Base-by-base conservation (phyloP, 257 asterid genomes). In the Paraleonurus japonicus region DNA sequence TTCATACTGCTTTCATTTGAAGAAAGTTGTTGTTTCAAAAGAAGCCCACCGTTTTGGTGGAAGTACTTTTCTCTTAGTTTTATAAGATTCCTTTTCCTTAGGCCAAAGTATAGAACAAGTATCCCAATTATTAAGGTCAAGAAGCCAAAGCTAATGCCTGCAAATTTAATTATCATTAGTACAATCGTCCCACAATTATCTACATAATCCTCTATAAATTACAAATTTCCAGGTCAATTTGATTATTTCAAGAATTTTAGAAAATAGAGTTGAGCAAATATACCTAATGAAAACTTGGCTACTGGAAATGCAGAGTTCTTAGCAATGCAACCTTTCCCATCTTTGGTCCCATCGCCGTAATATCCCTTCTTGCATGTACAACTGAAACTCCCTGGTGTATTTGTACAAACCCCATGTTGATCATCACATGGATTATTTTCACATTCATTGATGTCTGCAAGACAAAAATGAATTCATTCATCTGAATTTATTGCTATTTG, bases 291-390 rank as follows among this genome's bases (percentile, higher is more conserved):
- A 62, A 89, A 68, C 79, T 75, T 81, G 58, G 75, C 50, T 19
- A 78, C 86, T 5, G 92, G 92, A 32, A 82, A 85, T 16, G 62
- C 15, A 5, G 83, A 67, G 79, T 33, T 68, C 27, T 75, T 60
- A 45, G 84, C 77, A 53, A 71, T 69, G 81, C 96, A 89, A 35
- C 89, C 84, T 4, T 33, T 73, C 5, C 88, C 89, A 26, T 74
- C 75, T 45, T 70, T 77, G 33, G 37, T 62, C 28, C 86, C 85
- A 20, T 86, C 90, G 0, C 84, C 87, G 0, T 5, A 30, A 72
- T 81, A 82, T 68, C 92, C 96, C 37, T 79, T 67, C 33, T 66
- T 74, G 74, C 89, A 86, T 60, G 85, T n/a, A 62, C 96, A 86
- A 1, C 11, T 73, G 55, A 43, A 79, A 45, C 79, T 28, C 2